phyloP scores from a whole-genome alignment of 129 eudicot species.

The Heracleum sosnowskyi region DNA sequence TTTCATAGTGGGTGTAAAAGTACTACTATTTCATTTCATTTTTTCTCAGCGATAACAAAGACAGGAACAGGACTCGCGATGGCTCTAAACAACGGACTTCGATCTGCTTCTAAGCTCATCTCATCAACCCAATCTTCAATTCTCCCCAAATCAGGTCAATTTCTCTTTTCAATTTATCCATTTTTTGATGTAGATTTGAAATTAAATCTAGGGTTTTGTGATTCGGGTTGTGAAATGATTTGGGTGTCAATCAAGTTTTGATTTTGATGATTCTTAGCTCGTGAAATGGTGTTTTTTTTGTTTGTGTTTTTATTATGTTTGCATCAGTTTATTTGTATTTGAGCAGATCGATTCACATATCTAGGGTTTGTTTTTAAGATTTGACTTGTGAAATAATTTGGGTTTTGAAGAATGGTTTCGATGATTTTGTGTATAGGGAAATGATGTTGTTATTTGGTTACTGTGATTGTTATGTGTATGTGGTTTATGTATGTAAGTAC shows the following conservation, averaged over 20 bases:
- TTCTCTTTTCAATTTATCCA: neutral
- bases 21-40: neutral
- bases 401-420: neutral
- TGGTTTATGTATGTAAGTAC: too few relatives aligned
- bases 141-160: constrained; percentile 35
- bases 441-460: neutral
- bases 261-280: neutral
- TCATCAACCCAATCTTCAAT: constrained; percentile 24
- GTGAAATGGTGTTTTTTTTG: neutral
- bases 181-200: neutral
- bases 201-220: neutral
- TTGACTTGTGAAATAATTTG: neutral
- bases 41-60: neutral
- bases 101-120: constrained; percentile 41
- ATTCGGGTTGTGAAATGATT: neutral
- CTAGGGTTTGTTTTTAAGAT: neutral
- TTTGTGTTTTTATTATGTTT: neutral
- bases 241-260: neutral
- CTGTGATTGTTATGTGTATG: neutral
- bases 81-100: constrained; percentile 40
- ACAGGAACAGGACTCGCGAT: constrained; percentile 4
- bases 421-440: neutral
- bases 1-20: neutral
- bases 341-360: neutral
- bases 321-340: neutral